Conservation (phyloP, 78 protist genomes). For the Goniomonas avonlea region DNA sequence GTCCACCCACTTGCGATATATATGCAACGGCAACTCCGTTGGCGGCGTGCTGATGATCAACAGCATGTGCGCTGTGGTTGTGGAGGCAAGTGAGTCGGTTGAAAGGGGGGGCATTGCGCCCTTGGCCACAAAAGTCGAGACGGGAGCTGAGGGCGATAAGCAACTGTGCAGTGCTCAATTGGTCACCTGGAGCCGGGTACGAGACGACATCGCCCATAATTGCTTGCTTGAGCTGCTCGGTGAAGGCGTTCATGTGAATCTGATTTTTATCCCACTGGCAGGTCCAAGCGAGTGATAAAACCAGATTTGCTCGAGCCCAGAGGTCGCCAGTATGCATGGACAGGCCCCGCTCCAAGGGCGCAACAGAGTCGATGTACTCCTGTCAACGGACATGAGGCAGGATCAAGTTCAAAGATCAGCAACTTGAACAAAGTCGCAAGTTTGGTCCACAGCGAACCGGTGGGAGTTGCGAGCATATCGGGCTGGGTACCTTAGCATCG, state of each 20-base stretch:
- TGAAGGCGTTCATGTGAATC: neutral
- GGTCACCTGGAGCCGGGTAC: too few relatives aligned
- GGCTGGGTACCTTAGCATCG: neutral
- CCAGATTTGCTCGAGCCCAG: neutral
- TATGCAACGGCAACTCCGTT: neutral
- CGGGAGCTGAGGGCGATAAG: too few relatives aligned
- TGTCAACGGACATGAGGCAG: too few relatives aligned
- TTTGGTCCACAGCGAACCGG: too few relatives aligned
- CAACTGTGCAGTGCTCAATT: too few relatives aligned
- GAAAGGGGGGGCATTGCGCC: too few relatives aligned
- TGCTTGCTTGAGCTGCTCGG: neutral
- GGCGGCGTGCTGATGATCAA: conserved; percentile 17
- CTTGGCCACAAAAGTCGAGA: too few relatives aligned
- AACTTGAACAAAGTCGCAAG: too few relatives aligned
- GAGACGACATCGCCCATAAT: neutral
- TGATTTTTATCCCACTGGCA: neutral
- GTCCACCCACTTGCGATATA: neutral
- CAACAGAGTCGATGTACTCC: neutral
- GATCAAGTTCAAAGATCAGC: too few relatives aligned
- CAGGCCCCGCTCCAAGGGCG: neutral
- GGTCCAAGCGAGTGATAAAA: neutral
- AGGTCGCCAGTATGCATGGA: neutral
- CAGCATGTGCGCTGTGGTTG: conserved; percentile 28
- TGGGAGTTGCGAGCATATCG: neutral
- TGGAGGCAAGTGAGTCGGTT: too few relatives aligned